Evolutionary conservation across 2,329 filamentous ascomycete genomes (phyloP).

Genomic region (Ceratocystis albifundus): DNA sequence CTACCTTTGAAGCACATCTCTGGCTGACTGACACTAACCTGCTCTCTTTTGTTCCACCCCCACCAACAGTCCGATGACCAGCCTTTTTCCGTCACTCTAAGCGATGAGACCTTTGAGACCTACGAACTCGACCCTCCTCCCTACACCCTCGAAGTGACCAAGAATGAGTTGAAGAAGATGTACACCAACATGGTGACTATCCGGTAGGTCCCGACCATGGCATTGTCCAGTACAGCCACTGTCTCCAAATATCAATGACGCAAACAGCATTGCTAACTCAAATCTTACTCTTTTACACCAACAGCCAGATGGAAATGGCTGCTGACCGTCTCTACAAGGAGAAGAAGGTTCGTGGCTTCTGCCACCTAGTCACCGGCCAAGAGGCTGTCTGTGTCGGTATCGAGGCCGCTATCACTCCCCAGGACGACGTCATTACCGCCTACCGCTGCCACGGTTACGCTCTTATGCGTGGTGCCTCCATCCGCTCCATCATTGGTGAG

Average conservation of each 20-base stretch:
- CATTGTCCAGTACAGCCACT: background rate
- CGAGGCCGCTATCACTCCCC: conserved; percentile 83
- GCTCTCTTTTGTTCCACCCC: conserved; percentile 5
- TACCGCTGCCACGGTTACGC: conserved; percentile 99
- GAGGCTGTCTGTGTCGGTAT: conserved; percentile 96
- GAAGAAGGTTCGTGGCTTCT: conserved; percentile 99
- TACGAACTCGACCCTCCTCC: conserved; percentile 95
- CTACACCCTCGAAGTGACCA: conserved; percentile 86
- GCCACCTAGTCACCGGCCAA: conserved; percentile 93
- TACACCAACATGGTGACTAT: conserved; percentile 95
- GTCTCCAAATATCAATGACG: background rate
- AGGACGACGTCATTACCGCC: conserved; percentile 91
- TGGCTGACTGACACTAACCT: background rate
- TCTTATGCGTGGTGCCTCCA: conserved; percentile 82
- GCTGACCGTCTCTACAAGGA: conserved; percentile 99
- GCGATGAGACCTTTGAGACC: conserved; percentile 98
- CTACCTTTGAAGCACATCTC: conserved; percentile 15
- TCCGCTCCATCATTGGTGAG: conserved; percentile 91
- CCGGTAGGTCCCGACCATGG: conserved; percentile 46
- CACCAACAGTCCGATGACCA: conserved; percentile 74
- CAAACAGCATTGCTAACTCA: background rate
- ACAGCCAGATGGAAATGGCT: conserved; percentile 98
- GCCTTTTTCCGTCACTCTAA: conserved; percentile 82
- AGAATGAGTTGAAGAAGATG: conserved; percentile 97
- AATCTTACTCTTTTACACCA: background rate